Evolutionary conservation across 768 basidiomycete species (phyloP), one percentile per base, ranked within the genome.

Genomic region (Pulveroboletus sp.): DNA sequence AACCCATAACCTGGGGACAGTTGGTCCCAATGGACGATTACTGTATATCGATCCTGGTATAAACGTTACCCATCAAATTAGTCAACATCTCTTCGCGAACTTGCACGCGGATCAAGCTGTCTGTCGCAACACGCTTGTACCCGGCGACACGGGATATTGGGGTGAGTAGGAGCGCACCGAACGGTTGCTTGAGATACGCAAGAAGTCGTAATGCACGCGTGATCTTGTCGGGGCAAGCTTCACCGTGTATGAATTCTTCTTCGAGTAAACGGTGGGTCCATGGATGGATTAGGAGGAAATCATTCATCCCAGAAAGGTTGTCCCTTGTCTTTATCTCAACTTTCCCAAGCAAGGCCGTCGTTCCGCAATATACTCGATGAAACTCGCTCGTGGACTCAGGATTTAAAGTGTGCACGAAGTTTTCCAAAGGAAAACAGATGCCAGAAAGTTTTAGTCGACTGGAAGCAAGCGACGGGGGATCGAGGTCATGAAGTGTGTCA

Each of bases 211-310:
- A 10, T 20, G 33, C 47, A 2, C 12, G 40, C 16, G 33, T 29
- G 5, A 24, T 25, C 3, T 35, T 27, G 20, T 41, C 47, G 21
- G 19, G n/a, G 3, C 3, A 7, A 9, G 11, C 8, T 45, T 8
- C 19, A 16, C 34, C 24, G 2, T 19, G n/a, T 5, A 32, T 21
- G 23, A 20, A 35, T 19, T 46, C 40, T 8, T 25, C 23, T 3
- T 36, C 50, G 29, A 46, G 50, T 14, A 52, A 13, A 8, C 40
- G 36, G 34, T 19, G 16, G 32, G 49, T 40, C 47, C 51, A 49
- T 2, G 51, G 43, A 20, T 49, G 51, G 16, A 52, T 11, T 31
- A 52, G 47, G 4, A 36, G 2, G 3, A 52, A 43, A 11, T 29
- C 2, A 3, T 49, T 7, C 36, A 23, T 39, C 6, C 5, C 33